These are phyloP conservation scores for Trichoderma pleuroti DNA, from an alignment of 2,329 filamentous ascomycete species.

Conservation along the genomic window DNA sequence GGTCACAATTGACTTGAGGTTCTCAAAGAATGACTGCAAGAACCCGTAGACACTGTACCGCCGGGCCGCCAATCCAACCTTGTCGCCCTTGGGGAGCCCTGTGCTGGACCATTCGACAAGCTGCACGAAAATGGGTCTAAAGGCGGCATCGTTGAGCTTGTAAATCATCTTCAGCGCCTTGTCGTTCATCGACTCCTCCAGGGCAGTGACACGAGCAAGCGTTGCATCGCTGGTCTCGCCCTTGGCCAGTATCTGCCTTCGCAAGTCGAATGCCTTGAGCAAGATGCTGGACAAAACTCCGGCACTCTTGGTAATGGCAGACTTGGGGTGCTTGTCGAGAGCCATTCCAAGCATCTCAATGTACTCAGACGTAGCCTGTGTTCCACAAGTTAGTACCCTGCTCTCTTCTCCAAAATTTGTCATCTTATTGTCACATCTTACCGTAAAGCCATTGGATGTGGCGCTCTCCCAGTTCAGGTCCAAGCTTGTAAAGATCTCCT, in stretches of 20 bases:
- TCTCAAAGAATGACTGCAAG: slow-evolving; percentile 73
- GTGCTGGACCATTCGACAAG: slow-evolving; percentile 77
- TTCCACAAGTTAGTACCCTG: slow-evolving; percentile 23
- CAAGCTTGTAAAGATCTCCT: slow-evolving; percentile 70
- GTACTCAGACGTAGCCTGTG: slow-evolving; percentile 62
- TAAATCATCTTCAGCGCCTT: slow-evolving; percentile 85
- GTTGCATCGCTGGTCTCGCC: slow-evolving; percentile 43
- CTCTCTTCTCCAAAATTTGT: not conserved
- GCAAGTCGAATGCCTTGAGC: slow-evolving; percentile 60
- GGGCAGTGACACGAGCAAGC: slow-evolving; percentile 49
- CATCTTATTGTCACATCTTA: slow-evolving; percentile 39
- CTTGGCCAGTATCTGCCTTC: slow-evolving; percentile 52
- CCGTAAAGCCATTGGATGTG: slow-evolving; percentile 57
- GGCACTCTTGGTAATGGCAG: slow-evolving; percentile 71
- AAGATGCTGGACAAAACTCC: slow-evolving; percentile 64
- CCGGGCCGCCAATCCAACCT: slow-evolving; percentile 55
- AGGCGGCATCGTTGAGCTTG: slow-evolving; percentile 91
- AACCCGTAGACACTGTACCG: slow-evolving; percentile 79
- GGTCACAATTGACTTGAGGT: slow-evolving; percentile 90
- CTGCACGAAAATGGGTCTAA: slow-evolving; percentile 84
- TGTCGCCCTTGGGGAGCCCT: slow-evolving; percentile 60
- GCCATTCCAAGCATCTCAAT: slow-evolving; percentile 66
- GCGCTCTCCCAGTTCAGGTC: slow-evolving; percentile 69
- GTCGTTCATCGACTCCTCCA: slow-evolving; percentile 65
- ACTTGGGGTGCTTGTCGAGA: slow-evolving; percentile 75